These are phyloP conservation scores for Glebionis coronaria DNA, from an alignment of 129 eudicot genomes.

Conservation along the genomic window DNA sequence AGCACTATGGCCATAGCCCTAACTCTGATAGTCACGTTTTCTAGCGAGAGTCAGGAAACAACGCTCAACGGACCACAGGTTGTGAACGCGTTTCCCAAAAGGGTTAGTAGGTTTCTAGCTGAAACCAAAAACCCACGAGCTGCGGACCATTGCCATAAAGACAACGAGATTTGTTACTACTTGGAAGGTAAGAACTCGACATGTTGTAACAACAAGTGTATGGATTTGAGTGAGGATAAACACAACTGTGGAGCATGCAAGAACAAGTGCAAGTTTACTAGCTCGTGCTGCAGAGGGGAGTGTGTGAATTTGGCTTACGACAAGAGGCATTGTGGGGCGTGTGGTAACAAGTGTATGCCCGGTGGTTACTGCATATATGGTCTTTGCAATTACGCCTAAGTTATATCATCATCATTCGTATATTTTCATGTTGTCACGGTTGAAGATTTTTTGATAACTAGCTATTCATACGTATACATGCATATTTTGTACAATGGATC, in stretches of 20 bases:
- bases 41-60: not conserved
- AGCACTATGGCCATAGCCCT: conserved; percentile 41
- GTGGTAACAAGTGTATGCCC: conserved; percentile 53
- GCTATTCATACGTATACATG: not conserved
- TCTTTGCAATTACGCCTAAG: conserved; percentile 59
- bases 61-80: not conserved
- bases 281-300: conserved; percentile 52
- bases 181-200: conserved; percentile 48
- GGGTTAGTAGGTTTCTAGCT: conserved; percentile 59
- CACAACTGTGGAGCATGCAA: conserved; percentile 68
- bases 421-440: not conserved
- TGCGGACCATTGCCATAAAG: conserved; percentile 60
- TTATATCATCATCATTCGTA: not conserved
- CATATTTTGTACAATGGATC: not conserved
- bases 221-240: conserved; percentile 43
- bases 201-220: conserved; percentile 69
- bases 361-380: conserved; percentile 62
- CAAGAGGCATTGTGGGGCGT: conserved; percentile 65
- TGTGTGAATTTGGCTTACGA: conserved; percentile 64
- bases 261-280: conserved; percentile 49
- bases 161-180: conserved; percentile 45
- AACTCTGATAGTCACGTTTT: conserved; percentile 25
- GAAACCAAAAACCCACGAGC: conserved; percentile 44
- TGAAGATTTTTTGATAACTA: conserved; percentile 7
- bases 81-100: conserved; percentile 19